Percentiles rank a stretch among this genome's conserved stretches.
Conservation (phyloP, 2,329 filamentous ascomycete genomes). For the Zymoseptoria pseudotritici region DNA sequence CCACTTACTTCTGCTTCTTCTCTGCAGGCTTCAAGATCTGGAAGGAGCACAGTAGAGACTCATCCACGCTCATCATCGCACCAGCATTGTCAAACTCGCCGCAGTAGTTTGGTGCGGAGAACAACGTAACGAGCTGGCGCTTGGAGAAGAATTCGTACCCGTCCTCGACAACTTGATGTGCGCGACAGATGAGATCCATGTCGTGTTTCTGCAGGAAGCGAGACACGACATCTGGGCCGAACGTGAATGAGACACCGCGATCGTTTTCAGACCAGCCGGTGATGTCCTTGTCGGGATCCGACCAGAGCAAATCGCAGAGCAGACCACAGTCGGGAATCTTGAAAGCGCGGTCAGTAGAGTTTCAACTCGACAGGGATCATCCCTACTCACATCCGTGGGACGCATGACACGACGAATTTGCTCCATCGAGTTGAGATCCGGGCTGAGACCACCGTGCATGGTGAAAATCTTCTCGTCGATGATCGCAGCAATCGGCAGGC, state of each 20-base stretch:
- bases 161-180: conserved; percentile 97
- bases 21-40: conserved; percentile 99
- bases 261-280: conserved; percentile 99
- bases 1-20: conserved; percentile 99
- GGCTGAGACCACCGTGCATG: conserved; percentile 96
- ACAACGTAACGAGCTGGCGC: conserved; percentile 91
- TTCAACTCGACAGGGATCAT: not conserved
- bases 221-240: conserved; percentile 93
- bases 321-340: conserved; percentile 97
- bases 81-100: conserved; percentile 99
- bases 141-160: conserved; percentile 99
- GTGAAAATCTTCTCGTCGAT: conserved; percentile 99
- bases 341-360: conserved; percentile 8
- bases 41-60: conserved; percentile 97
- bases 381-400: conserved; percentile 81
- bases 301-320: conserved; percentile 96
- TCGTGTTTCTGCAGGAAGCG: conserved; percentile 98
- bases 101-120: conserved; percentile 98
- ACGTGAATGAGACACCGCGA: conserved; percentile 96
- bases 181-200: conserved; percentile 98
- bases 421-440: conserved; percentile 98
- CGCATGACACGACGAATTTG: conserved; percentile 98
- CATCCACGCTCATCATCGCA: conserved; percentile 99
- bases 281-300: conserved; percentile 97
- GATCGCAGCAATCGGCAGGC: conserved; percentile 93